phyloP scores from a whole-genome alignment of 2,329 filamentous ascomycete genomes.

The Colletotrichum truncatum region DNA sequence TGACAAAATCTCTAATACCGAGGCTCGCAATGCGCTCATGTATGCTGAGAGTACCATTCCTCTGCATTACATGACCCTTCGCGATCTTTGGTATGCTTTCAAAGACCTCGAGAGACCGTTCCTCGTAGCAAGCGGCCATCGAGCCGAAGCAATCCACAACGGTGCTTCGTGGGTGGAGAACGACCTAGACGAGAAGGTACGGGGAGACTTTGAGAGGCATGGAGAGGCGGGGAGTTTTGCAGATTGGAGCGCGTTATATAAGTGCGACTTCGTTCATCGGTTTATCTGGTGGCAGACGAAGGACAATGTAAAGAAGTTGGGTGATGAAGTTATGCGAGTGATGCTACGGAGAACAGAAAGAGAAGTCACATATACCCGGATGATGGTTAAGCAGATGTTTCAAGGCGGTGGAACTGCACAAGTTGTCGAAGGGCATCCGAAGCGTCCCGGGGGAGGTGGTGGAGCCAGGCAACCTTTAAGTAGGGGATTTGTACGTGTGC shows the following conservation, averaged over 20 bases:
- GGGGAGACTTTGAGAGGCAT: slow-evolving; percentile 19
- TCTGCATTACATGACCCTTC: slow-evolving; percentile 24
- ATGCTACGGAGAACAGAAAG: slow-evolving; percentile 26
- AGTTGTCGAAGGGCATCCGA: not conserved
- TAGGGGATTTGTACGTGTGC: not conserved
- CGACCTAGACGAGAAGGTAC: slow-evolving; percentile 27
- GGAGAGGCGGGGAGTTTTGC: slow-evolving; percentile 21
- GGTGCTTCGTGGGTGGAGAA: slow-evolving; percentile 20
- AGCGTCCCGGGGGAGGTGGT: slow-evolving; percentile 11
- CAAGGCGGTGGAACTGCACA: not conserved
- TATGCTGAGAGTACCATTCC: slow-evolving; percentile 21
- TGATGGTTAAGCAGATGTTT: slow-evolving; percentile 24
- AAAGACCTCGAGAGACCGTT: slow-evolving; percentile 26
- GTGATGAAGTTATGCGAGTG: slow-evolving; percentile 23
- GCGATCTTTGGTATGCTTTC: slow-evolving; percentile 25
- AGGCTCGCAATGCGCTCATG: slow-evolving; percentile 8
- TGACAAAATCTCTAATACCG: not conserved
- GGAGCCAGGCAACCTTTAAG: slow-evolving; percentile 1
- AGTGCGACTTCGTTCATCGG: slow-evolving; percentile 25
- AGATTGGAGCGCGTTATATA: slow-evolving; percentile 24
- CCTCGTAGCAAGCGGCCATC: slow-evolving; percentile 21
- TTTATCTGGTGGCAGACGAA: slow-evolving; percentile 30
- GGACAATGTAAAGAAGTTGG: slow-evolving; percentile 19
- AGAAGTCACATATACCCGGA: slow-evolving; percentile 22
- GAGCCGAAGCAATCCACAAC: slow-evolving; percentile 23